These are phyloP conservation scores for Cryptococcus amylolentus DNA, from an alignment of 1,284 basidiomycete species.

Conservation along the genomic window DNA sequence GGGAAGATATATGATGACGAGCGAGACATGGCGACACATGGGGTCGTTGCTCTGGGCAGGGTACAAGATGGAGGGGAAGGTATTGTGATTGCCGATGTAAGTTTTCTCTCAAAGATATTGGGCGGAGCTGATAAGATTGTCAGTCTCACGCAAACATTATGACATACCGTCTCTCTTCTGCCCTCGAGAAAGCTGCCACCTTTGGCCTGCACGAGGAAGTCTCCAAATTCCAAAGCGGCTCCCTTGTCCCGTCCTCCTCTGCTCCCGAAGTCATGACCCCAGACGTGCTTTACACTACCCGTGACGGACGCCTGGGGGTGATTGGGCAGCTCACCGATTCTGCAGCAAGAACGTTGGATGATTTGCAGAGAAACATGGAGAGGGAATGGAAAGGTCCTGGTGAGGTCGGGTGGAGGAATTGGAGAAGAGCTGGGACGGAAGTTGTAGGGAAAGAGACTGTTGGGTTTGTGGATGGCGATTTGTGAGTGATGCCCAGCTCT, in stretches of 20 bases:
- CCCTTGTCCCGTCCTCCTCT: slow-evolving; percentile 29
- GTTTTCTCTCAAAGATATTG: slow-evolving; percentile 24
- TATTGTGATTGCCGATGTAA: slow-evolving; percentile 73
- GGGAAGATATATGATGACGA: slow-evolving; percentile 61
- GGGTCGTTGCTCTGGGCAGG: slow-evolving; percentile 49
- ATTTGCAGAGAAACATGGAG: slow-evolving; percentile 73
- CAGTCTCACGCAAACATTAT: slow-evolving; percentile 66
- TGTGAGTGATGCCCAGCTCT: slow-evolving; percentile 43
- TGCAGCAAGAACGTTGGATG: slow-evolving; percentile 63
- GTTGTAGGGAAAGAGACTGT: slow-evolving; percentile 55
- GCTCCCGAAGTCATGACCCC: slow-evolving; percentile 47
- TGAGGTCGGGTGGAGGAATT: slow-evolving; percentile 63
- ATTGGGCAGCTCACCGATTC: slow-evolving; percentile 62
- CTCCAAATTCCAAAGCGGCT: slow-evolving; percentile 44
- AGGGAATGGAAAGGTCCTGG: slow-evolving; percentile 59
- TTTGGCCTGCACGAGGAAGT: slow-evolving; percentile 53
- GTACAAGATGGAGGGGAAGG: slow-evolving; percentile 47
- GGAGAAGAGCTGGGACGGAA: slow-evolving; percentile 60
- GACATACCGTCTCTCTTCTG: slow-evolving; percentile 52
- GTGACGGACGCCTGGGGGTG: slow-evolving; percentile 75
- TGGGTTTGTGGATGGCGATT: slow-evolving; percentile 88
- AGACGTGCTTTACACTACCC: slow-evolving; percentile 71
- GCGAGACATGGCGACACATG: slow-evolving; percentile 72
- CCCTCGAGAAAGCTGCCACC: slow-evolving; percentile 44
- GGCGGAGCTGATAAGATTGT: slow-evolving; percentile 1